Percentiles rank a stretch among this genome's conserved stretches.
Evolutionary conservation across 2,329 filamentous ascomycete species (phyloP).

Genomic region (Fusarium scirpi): DNA sequence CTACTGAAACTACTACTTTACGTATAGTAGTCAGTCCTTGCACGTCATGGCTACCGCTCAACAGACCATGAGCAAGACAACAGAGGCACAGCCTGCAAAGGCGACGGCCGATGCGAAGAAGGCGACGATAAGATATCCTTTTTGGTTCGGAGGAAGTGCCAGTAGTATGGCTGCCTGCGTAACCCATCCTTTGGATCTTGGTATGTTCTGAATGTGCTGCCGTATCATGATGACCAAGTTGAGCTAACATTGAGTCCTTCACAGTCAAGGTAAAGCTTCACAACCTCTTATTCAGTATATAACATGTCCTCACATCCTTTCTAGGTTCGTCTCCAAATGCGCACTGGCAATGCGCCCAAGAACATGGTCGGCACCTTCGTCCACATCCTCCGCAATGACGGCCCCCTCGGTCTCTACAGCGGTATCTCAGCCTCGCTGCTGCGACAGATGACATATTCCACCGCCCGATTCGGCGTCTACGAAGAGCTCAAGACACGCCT

Average conservation of each 20-base stretch:
- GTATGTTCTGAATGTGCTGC: slow-evolving; percentile 63
- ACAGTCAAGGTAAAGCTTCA: slow-evolving; percentile 62
- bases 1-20: neutral
- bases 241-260: slow-evolving; percentile 36
- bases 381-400: slow-evolving; percentile 82
- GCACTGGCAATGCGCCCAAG: slow-evolving; percentile 78
- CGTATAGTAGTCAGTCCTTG: neutral
- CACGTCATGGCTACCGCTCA: slow-evolving; percentile 40
- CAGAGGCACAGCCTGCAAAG: slow-evolving; percentile 24
- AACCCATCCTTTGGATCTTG: slow-evolving; percentile 92
- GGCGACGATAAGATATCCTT: slow-evolving; percentile 72
- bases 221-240: slow-evolving; percentile 25
- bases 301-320: slow-evolving; percentile 18
- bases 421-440: slow-evolving; percentile 93
- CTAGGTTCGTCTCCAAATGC: slow-evolving; percentile 89
- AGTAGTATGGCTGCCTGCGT: slow-evolving; percentile 91
- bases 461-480: slow-evolving; percentile 95
- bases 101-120: slow-evolving; percentile 54
- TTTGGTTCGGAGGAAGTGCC: slow-evolving; percentile 97
- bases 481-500: slow-evolving; percentile 84
- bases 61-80: slow-evolving; percentile 29
- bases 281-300: neutral
- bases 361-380: slow-evolving; percentile 88
- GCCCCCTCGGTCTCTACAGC: slow-evolving; percentile 84
- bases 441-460: slow-evolving; percentile 95